Evolutionary conservation across 768 basidiomycete species (phyloP).

Genomic region (Mycena amicta): DNA sequence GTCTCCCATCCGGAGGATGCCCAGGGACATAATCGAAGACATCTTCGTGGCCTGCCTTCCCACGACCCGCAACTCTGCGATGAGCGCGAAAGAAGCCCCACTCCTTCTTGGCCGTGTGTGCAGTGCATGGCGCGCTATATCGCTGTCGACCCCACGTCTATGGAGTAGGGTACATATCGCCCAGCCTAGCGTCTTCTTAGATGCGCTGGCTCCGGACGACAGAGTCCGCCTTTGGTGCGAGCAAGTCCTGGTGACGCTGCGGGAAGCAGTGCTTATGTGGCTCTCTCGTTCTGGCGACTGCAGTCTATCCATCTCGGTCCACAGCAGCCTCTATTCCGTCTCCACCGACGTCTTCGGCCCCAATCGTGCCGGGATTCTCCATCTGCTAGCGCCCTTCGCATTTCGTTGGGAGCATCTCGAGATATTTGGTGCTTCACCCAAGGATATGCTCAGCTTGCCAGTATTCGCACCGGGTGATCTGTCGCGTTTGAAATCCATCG

Average conservation of each 20-base stretch:
- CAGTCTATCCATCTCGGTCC: background rate
- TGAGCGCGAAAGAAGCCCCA: conserved; percentile 23
- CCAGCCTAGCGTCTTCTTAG: background rate
- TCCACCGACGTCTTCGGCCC: background rate
- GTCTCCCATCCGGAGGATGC: conserved; percentile 27
- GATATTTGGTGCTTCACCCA: background rate
- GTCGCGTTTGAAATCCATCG: background rate
- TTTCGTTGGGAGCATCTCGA: background rate
- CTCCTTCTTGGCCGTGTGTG: conserved; percentile 30
- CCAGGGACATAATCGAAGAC: conserved; percentile 27
- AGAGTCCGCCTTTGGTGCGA: background rate
- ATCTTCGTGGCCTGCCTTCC: conserved; percentile 32
- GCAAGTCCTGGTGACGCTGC: background rate
- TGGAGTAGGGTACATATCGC: conserved; percentile 27
- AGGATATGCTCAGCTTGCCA: background rate
- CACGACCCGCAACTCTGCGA: conserved; percentile 16
- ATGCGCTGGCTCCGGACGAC: background rate
- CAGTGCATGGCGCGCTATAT: conserved; percentile 29
- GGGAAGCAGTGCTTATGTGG: background rate
- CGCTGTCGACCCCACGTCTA: conserved; percentile 28
- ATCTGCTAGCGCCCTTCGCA: background rate
- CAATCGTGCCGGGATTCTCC: background rate
- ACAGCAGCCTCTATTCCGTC: background rate
- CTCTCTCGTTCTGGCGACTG: background rate
- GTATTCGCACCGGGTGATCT: background rate